These are phyloP conservation scores for Pythium insidiosum DNA, from an alignment of 352 stramenopile genomes.

Conservation along the genomic window DNA sequence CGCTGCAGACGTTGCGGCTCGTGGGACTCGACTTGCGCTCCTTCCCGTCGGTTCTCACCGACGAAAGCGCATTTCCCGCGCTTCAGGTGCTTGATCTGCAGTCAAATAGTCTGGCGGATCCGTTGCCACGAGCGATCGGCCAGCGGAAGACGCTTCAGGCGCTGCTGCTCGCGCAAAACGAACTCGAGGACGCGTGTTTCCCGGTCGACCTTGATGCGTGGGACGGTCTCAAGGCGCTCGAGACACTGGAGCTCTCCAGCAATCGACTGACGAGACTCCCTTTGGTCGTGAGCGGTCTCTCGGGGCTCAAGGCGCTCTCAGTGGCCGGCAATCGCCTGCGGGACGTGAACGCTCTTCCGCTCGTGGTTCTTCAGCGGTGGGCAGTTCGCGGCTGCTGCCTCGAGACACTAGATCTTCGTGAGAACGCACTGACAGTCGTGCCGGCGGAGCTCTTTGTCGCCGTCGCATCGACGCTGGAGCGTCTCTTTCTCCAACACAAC, in stretches of 20 bases:
- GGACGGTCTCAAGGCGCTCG: conserved; percentile 12
- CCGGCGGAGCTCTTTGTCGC: conserved; percentile 26
- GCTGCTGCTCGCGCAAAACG: too few relatives aligned
- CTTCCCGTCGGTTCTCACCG: conserved; percentile 18
- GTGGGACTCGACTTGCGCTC: conserved; percentile 10
- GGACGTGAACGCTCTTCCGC: neutral
- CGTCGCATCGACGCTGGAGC: conserved; percentile 17
- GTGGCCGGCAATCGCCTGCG: conserved; percentile 12
- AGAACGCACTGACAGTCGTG: conserved; percentile 26
- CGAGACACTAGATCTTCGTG: conserved; percentile 7
- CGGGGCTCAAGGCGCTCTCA: conserved; percentile 6
- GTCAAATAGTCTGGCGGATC: too few relatives aligned
- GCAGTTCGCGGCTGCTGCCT: conserved; percentile 1
- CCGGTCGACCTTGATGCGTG: neutral
- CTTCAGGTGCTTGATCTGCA: conserved; percentile 27
- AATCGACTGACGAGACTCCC: conserved; percentile 22
- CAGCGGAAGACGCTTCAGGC: too few relatives aligned
- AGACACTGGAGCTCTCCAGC: conserved; percentile 23
- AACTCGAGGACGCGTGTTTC: conserved; percentile 1
- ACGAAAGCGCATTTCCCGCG: conserved; percentile 2
- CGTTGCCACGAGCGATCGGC: too few relatives aligned
- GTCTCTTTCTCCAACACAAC: conserved; percentile 36
- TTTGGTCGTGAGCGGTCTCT: neutral
- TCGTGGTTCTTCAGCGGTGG: neutral
- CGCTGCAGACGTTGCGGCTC: conserved; percentile 7